Percentiles rank a stretch among this genome's conserved stretches.
These are phyloP conservation scores for Acidiella bohemica DNA, from an alignment of 495 filamentous ascomycete species.

Conservation along the genomic window DNA sequence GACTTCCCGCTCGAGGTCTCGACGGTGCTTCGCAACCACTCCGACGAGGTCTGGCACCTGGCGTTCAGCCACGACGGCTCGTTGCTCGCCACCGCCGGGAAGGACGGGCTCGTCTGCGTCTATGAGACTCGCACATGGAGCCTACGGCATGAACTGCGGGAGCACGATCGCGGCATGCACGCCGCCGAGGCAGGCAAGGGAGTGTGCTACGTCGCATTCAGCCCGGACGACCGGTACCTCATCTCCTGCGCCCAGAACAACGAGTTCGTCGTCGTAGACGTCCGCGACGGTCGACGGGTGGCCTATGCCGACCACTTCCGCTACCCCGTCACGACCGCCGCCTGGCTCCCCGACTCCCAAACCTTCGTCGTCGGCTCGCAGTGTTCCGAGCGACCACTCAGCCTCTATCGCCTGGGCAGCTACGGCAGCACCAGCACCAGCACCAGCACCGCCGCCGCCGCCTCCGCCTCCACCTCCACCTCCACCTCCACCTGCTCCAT, in stretches of 20 bases:
- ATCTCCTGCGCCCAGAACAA: slow-evolving; percentile 67
- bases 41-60: slow-evolving; percentile 81
- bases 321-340: slow-evolving; percentile 72
- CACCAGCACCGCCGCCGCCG: slow-evolving; percentile 1
- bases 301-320: slow-evolving; percentile 51
- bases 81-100: slow-evolving; percentile 68
- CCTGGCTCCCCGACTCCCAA: slow-evolving; percentile 68
- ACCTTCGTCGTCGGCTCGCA: slow-evolving; percentile 58
- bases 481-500: slow-evolving; percentile 2
- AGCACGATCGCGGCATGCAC: slow-evolving; percentile 28
- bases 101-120: slow-evolving; percentile 60
- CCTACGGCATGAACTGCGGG: slow-evolving; percentile 47
- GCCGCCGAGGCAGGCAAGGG: slow-evolving; percentile 18
- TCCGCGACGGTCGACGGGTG: slow-evolving; percentile 43
- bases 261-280: slow-evolving; percentile 15
- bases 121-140: slow-evolving; percentile 65
- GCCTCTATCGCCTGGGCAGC: slow-evolving; percentile 37
- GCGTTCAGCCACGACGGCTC: slow-evolving; percentile 82
- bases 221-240: slow-evolving; percentile 73
- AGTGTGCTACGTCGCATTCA: slow-evolving; percentile 74
- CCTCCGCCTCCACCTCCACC: too few relatives aligned
- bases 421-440: background rate
- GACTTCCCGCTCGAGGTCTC: slow-evolving; percentile 61
- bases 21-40: slow-evolving; percentile 56
- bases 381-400: slow-evolving; percentile 9